Base-by-base conservation (phyloP, 148 eudicot genomes). In the Vaccinium vitisidaea region DNA sequence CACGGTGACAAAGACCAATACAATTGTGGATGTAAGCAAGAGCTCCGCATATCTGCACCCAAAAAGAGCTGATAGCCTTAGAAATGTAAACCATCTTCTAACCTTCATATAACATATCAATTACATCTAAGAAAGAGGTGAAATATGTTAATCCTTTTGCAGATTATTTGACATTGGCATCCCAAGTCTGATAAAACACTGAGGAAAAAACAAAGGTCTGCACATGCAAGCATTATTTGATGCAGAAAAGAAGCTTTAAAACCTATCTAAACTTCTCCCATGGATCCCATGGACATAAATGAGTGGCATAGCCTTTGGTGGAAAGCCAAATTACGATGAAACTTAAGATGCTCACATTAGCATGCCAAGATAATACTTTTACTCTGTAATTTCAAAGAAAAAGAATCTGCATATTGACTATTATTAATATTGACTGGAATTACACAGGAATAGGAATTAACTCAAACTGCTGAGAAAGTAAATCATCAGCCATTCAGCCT, bases 1-100 rank as follows among this genome's bases (percentile, higher is more conserved):
- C 95, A 43, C 95, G 92, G 86, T 94, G 98, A 58, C 95, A 94
- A 32, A 94, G 92, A 77, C 94, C 92, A 83, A 94, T 91, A 73
- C 86, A 81, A 52, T 88, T 86, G 83, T 93, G 95, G 49, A 92
- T 92, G 87, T 93, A 92, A 48, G 93, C 90, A 83, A 93, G 87
- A 52, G 94, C 82, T 79, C 67, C 56, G 82, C 81, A 78, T 52
- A 78, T 78, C 81, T 78, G 81, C 81, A 76, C 63, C 39, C 61
- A 53, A 78, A 78, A 77, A 77, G 39, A 77, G 19, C 59, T 21
- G 14, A 71, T 5, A 50, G 0, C 58, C 9, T 3, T 19, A 77
- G 36, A 49, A 11, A 11, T 16, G 7, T 77, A 52, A 53, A 77
- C 52, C 59, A 19, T 7, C 79, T 52, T 52, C 59, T 77, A 52